Evolutionary conservation across 441 rosid genomes (phyloP).

Genomic region (Syzygium malaccense): DNA sequence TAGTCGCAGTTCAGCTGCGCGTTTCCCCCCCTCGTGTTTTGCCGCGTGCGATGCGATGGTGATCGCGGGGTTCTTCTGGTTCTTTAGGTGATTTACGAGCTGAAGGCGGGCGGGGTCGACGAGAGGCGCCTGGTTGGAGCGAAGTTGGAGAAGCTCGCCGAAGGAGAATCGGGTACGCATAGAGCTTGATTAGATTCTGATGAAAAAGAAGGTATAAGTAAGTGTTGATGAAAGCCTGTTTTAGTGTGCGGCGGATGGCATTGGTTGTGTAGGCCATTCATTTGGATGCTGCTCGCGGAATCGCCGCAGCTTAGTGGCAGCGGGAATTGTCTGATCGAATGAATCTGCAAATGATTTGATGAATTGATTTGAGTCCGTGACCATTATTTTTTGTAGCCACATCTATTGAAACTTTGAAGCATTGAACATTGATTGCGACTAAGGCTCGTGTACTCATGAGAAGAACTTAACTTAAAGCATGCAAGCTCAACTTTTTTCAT

Average conservation of each 20-base stretch:
- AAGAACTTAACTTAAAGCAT: background rate
- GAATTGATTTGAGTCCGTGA: background rate
- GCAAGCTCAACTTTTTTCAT: background rate
- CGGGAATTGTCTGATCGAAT: background rate
- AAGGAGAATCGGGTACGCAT: conserved; percentile 73
- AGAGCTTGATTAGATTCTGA: background rate
- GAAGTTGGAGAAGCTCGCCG: conserved; percentile 96
- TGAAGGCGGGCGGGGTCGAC: conserved; percentile 96
- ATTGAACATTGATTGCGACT: background rate
- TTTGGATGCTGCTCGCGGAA: background rate
- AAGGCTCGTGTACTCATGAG: background rate
- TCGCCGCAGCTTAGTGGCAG: background rate
- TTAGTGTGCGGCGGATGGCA: background rate
- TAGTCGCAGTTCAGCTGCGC: no score
- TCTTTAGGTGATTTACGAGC: conserved; percentile 68
- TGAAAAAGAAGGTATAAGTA: background rate
- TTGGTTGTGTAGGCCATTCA: background rate
- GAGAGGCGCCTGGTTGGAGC: conserved; percentile 97
- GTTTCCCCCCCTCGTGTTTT: no score
- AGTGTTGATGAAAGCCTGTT: background rate
- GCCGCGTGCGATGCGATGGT: background rate
- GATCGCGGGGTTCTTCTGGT: background rate
- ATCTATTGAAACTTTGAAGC: background rate
- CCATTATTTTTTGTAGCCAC: background rate
- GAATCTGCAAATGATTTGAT: background rate